Evolutionary conservation across 2,329 filamentous ascomycete genomes (phyloP).

Genomic region (Fusarium chlamydosporum): DNA sequence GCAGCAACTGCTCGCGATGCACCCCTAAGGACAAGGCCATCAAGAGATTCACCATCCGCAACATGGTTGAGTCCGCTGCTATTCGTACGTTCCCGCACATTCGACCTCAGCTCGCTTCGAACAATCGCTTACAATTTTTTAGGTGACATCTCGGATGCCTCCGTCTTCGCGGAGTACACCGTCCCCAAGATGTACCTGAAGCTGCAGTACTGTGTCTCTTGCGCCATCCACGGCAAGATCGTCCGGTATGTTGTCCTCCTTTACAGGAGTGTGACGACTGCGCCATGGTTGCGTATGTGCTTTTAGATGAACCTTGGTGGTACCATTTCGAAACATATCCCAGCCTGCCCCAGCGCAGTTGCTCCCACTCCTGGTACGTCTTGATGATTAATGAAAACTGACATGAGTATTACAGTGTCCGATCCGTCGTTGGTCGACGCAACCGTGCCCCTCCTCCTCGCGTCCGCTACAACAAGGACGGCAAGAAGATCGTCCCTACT

Average conservation of each 20-base stretch:
- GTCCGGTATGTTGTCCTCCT: conserved; percentile 88
- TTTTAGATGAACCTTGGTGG: conserved; percentile 73
- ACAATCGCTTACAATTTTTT: conserved; percentile 44
- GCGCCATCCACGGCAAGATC: conserved; percentile 99
- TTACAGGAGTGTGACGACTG: conserved; percentile 70
- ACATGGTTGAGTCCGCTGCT: conserved; percentile 99
- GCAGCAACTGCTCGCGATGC: conserved; percentile 82
- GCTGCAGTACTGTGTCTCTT: conserved; percentile 99
- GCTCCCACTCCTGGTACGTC: conserved; percentile 48
- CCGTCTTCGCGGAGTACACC: conserved; percentile 98
- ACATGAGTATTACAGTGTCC: conserved; percentile 79
- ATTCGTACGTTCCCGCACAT: conserved; percentile 81
- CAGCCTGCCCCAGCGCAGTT: conserved; percentile 35
- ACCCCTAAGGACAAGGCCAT: conserved; percentile 99
- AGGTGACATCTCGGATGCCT: conserved; percentile 99
- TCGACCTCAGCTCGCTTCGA: not conserved
- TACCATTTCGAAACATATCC: conserved; percentile 59
- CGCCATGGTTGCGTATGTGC: conserved; percentile 62
- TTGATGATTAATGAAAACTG: conserved; percentile 51
- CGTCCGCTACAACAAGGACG: conserved; percentile 99
- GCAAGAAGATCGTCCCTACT: conserved; percentile 98
- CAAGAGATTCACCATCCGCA: conserved; percentile 99
- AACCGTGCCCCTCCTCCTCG: conserved; percentile 98
- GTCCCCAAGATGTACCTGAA: conserved; percentile 99
- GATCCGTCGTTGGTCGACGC: conserved; percentile 94